Percentiles rank a stretch among this genome's conserved stretches.
These are phyloP conservation scores for Epichloe amarillans DNA, from an alignment of 2,329 filamentous ascomycete genomes.

Conservation along the genomic window DNA sequence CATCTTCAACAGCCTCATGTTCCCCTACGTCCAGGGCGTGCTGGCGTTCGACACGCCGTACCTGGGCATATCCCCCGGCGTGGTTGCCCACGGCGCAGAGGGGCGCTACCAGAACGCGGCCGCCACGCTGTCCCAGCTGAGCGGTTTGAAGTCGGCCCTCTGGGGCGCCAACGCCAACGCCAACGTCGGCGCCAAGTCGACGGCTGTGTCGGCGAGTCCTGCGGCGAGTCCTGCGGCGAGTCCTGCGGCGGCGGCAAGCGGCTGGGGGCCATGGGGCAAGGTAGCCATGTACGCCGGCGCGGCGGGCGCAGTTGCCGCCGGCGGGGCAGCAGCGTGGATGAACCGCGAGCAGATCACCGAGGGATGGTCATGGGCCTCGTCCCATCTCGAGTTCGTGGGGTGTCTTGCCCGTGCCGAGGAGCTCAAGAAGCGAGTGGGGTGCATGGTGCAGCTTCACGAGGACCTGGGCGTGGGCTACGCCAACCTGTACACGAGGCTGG, in stretches of 20 bases:
- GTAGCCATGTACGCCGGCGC: constrained; percentile 79
- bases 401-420: constrained; percentile 78
- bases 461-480: constrained; percentile 64
- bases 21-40: constrained; percentile 82
- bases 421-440: constrained; percentile 58
- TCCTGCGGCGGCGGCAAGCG: constrained; percentile 7
- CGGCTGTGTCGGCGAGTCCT: background rate
- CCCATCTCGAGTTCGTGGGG: constrained; percentile 87
- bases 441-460: constrained; percentile 48
- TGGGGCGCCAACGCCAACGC: constrained; percentile 28
- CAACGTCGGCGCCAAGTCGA: background rate
- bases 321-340: constrained; percentile 73
- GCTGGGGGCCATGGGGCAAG: constrained; percentile 73
- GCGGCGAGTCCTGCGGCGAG: constrained; percentile 6
- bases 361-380: constrained; percentile 70
- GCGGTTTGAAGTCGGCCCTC: constrained; percentile 53
- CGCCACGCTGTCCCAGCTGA: constrained; percentile 52
- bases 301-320: constrained; percentile 67
- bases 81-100: constrained; percentile 79
- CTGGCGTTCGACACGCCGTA: constrained; percentile 93
- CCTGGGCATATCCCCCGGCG: constrained; percentile 65
- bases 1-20: constrained; percentile 58
- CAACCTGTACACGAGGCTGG: constrained; percentile 79
- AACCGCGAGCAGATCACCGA: constrained; percentile 68
- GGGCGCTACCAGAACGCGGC: constrained; percentile 65